Conservation (phyloP, 2,329 filamentous ascomycete species). For the Keithomyces neogunnii region DNA sequence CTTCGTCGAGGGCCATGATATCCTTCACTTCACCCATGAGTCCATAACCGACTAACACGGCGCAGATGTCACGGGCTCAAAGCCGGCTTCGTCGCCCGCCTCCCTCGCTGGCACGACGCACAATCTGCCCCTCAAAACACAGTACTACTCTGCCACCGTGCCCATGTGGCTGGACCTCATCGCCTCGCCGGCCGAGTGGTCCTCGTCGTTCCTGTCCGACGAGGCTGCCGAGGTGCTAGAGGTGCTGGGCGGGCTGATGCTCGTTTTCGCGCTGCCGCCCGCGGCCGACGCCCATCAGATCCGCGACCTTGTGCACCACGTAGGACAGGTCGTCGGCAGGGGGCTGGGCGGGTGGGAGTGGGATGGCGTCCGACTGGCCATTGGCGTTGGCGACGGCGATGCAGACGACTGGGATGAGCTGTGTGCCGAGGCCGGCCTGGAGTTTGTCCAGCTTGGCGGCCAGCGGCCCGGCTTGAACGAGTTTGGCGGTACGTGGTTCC, state of each 20-base stretch:
- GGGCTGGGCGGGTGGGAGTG: conserved; percentile 53
- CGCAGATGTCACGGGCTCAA: conserved; percentile 44
- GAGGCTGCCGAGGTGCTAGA: conserved; percentile 55
- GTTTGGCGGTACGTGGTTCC: conserved; percentile 41
- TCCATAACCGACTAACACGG: too few relatives aligned
- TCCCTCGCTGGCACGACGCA: conserved; percentile 54
- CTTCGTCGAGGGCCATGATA: neutral
- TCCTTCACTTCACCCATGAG: neutral
- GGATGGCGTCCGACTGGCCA: conserved; percentile 55
- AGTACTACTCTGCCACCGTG: conserved; percentile 52
- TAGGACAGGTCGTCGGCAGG: conserved; percentile 46
- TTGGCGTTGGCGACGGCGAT: conserved; percentile 43
- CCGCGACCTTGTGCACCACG: conserved; percentile 38
- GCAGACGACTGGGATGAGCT: conserved; percentile 54
- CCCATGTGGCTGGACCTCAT: conserved; percentile 63
- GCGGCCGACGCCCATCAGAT: neutral
- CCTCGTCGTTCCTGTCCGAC: conserved; percentile 46
- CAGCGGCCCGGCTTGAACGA: conserved; percentile 39
- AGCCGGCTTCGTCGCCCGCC: conserved; percentile 27
- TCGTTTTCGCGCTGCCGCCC: conserved; percentile 25
- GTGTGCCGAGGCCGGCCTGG: conserved; percentile 48
- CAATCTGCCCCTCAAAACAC: conserved; percentile 42
- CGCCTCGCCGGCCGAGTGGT: conserved; percentile 43
- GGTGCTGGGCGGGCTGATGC: conserved; percentile 51
- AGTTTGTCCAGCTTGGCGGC: conserved; percentile 50